Evolutionary conservation across 208 protist species (phyloP).

Genomic region (Sergeia podlipaevii): DNA sequence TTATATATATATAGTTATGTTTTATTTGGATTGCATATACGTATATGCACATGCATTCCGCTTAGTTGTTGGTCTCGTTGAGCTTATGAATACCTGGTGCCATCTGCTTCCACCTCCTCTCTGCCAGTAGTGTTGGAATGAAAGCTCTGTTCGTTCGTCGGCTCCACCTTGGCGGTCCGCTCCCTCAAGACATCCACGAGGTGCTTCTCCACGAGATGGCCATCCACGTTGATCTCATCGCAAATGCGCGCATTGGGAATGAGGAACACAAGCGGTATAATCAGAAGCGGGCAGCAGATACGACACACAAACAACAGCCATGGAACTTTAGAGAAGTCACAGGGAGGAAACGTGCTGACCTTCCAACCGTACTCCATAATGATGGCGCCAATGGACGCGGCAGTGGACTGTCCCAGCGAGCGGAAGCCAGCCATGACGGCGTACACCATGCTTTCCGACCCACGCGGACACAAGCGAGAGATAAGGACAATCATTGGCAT

Average conservation of each 20-base stretch:
- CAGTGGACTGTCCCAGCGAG: slow-evolving; percentile 47
- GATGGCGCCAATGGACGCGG: slow-evolving; percentile 33
- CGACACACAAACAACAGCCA: slow-evolving; percentile 55
- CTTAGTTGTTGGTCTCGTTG: too few relatives aligned
- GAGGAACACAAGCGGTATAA: slow-evolving; percentile 48
- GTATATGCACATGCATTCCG: too few relatives aligned
- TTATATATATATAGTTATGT: too few relatives aligned
- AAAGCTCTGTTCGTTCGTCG: too few relatives aligned
- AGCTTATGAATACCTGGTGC: too few relatives aligned
- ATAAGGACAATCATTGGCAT: slow-evolving; percentile 79
- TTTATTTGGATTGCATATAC: too few relatives aligned
- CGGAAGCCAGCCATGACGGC: slow-evolving; percentile 70
- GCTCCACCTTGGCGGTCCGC: too few relatives aligned
- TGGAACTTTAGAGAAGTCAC: slow-evolving; percentile 61
- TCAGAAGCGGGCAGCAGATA: slow-evolving; percentile 40
- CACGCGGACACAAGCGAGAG: slow-evolving; percentile 79
- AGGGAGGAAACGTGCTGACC: slow-evolving; percentile 33
- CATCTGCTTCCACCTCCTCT: too few relatives aligned
- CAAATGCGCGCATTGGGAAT: slow-evolving; percentile 55
- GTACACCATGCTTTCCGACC: slow-evolving; percentile 73
- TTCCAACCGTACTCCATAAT: slow-evolving; percentile 55
- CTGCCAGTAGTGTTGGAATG: too few relatives aligned
- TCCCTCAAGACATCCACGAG: too few relatives aligned
- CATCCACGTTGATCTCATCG: slow-evolving; percentile 44
- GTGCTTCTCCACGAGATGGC: slow-evolving; percentile 19